phyloP scores from a whole-genome alignment of 2,329 filamentous ascomycete species.

The Epicoccum nigrum region DNA sequence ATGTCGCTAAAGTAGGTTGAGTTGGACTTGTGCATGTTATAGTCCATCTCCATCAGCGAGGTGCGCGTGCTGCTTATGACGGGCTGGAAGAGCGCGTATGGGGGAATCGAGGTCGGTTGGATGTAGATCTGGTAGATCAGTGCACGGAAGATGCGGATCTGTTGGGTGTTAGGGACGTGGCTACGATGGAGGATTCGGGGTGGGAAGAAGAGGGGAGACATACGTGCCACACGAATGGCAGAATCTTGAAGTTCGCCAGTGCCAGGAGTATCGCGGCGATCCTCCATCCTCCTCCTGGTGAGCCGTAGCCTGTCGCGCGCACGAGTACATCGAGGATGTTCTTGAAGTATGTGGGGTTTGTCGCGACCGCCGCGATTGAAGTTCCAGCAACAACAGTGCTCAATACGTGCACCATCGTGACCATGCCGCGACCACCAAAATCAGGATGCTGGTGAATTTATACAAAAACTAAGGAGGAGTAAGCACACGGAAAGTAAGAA shows the following conservation, averaged over 20 bases:
- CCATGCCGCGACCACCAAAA: not conserved
- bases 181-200: not conserved
- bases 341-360: constrained; percentile 8
- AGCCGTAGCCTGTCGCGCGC: constrained; percentile 31
- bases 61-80: constrained; percentile 70
- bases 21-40: constrained; percentile 84
- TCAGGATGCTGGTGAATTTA: not conserved
- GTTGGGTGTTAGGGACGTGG: constrained; percentile 14
- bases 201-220: constrained; percentile 35
- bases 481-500: not conserved
- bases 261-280: constrained; percentile 43
- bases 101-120: constrained; percentile 51
- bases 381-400: constrained; percentile 30
- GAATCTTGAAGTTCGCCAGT: constrained; percentile 70
- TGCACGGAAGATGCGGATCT: constrained; percentile 55
- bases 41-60: constrained; percentile 79
- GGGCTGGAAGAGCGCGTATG: constrained; percentile 74
- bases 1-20: constrained; percentile 87
- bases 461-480: not conserved
- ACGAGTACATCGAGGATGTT: constrained; percentile 4
- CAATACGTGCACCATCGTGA: constrained; percentile 26
- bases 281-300: constrained; percentile 45
- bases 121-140: constrained; percentile 56
- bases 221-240: constrained; percentile 80
- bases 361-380: constrained; percentile 15